Percentiles rank a stretch among this genome's conserved stretches.
Conservation (phyloP, 1,139 yeast genomes). For the Hanseniaspora uvarum region DNA sequence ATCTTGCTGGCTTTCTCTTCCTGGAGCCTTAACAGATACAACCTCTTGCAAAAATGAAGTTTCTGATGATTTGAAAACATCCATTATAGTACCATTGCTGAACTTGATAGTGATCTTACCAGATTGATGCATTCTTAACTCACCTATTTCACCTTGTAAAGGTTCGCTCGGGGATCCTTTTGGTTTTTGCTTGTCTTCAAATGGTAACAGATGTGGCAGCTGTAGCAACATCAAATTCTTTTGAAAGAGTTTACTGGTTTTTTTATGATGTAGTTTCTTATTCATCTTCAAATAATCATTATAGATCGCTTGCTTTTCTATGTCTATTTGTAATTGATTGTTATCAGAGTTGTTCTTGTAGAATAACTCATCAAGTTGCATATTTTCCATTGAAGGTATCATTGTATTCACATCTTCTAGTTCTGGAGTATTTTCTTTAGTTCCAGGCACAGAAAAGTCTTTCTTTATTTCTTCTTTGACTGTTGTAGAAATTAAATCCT, state of each 20-base stretch:
- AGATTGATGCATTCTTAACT: slow-evolving; percentile 63
- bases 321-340: slow-evolving; percentile 29
- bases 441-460: slow-evolving; percentile 26
- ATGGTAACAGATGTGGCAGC: slow-evolving; percentile 59
- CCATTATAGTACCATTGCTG: slow-evolving; percentile 52
- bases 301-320: slow-evolving; percentile 22
- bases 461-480: slow-evolving; percentile 23
- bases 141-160: slow-evolving; percentile 56
- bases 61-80: slow-evolving; percentile 63
- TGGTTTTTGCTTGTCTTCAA: slow-evolving; percentile 2
- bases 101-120: slow-evolving; percentile 67
- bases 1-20: slow-evolving; percentile 30
- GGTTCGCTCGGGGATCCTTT: slow-evolving; percentile 20
- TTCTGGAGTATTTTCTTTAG: slow-evolving; percentile 32
- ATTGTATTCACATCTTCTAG: slow-evolving; percentile 23
- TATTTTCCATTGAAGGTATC: slow-evolving; percentile 26
- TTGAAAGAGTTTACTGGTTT: slow-evolving; percentile 21
- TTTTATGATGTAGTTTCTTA: slow-evolving; percentile 29
- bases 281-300: slow-evolving; percentile 34
- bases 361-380: slow-evolving; percentile 26
- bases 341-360: slow-evolving; percentile 30
- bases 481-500: slow-evolving; percentile 28
- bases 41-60: slow-evolving; percentile 68
- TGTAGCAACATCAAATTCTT: slow-evolving; percentile 51
- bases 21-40: slow-evolving; percentile 44